Conservation (phyloP, 192 early-diverging fungal species). For the Backusella parvicylindrica region DNA sequence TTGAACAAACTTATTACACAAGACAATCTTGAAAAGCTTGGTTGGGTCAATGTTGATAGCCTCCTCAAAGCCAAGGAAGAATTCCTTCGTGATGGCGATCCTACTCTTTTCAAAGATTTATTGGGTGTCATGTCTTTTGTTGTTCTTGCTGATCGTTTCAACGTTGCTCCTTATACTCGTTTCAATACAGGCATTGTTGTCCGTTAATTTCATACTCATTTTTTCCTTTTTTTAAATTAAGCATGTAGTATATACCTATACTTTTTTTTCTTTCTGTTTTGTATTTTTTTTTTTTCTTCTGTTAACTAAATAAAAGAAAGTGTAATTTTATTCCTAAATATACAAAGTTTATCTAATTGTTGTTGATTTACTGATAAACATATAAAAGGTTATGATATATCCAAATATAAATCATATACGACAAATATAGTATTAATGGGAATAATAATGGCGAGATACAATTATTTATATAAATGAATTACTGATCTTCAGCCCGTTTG, state of each 20-base stretch:
- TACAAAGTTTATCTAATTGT: too few relatives aligned
- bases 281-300: neutral
- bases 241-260: neutral
- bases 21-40: neutral
- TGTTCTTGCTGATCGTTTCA: conserved; percentile 3
- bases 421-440: too few relatives aligned
- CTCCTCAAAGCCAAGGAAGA: neutral
- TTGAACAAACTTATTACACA: neutral
- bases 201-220: neutral
- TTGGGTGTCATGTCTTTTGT: conserved; percentile 5
- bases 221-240: neutral
- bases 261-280: neutral
- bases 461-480: too few relatives aligned
- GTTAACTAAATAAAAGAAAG: too few relatives aligned
- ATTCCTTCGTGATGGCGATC: neutral
- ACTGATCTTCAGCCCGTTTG: too few relatives aligned
- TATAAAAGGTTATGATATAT: too few relatives aligned
- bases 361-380: too few relatives aligned
- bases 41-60: neutral
- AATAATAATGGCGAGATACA: too few relatives aligned
- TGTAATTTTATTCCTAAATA: too few relatives aligned
- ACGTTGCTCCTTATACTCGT: neutral
- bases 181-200: neutral
- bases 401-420: too few relatives aligned
- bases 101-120: neutral